phyloP scores from a whole-genome alignment of 2,329 filamentous ascomycete species.

The Cercospora zeina region DNA sequence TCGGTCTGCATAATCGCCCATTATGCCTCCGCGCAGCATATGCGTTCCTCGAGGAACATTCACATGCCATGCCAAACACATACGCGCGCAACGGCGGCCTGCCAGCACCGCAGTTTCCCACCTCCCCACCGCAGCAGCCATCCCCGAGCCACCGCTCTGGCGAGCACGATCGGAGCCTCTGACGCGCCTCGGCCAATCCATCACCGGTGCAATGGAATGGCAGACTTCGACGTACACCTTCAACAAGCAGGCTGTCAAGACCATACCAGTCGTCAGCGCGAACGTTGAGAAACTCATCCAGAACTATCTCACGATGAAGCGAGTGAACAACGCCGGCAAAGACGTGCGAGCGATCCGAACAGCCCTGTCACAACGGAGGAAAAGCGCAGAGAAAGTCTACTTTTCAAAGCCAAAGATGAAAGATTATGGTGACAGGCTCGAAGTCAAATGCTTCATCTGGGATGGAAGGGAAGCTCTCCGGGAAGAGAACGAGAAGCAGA shows the following conservation, averaged over 20 bases:
- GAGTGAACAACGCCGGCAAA: conserved; percentile 27
- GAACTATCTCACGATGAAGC: conserved; percentile 29
- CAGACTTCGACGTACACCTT: conserved; percentile 34
- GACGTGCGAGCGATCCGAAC: conserved; percentile 29
- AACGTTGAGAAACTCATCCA: conserved; percentile 33
- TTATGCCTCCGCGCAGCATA: conserved; percentile 23
- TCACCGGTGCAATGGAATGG: conserved; percentile 35
- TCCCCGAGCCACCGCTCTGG: conserved; percentile 24
- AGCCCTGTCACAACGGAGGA: conserved; percentile 27
- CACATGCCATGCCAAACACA: conserved; percentile 22
- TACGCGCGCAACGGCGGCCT: conserved; percentile 17
- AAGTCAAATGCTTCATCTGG: conserved; percentile 33
- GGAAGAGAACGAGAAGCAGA: conserved; percentile 13
- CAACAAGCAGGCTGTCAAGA: conserved; percentile 33
- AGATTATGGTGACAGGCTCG: conserved; percentile 32
- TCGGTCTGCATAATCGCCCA: neutral
- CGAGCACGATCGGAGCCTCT: conserved; percentile 22
- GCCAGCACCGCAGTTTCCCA: conserved; percentile 18
- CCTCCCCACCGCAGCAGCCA: conserved; percentile 14
- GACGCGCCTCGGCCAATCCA: conserved; percentile 24
- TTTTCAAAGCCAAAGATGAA: conserved; percentile 31
- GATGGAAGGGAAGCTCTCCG: conserved; percentile 23
- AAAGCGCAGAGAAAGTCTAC: conserved; percentile 31
- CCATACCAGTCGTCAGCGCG: conserved; percentile 27
- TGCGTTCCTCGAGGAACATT: conserved; percentile 20